Base-by-base conservation (phyloP, 768 basidiomycete species). In the Fistulinella prunicolor region DNA sequence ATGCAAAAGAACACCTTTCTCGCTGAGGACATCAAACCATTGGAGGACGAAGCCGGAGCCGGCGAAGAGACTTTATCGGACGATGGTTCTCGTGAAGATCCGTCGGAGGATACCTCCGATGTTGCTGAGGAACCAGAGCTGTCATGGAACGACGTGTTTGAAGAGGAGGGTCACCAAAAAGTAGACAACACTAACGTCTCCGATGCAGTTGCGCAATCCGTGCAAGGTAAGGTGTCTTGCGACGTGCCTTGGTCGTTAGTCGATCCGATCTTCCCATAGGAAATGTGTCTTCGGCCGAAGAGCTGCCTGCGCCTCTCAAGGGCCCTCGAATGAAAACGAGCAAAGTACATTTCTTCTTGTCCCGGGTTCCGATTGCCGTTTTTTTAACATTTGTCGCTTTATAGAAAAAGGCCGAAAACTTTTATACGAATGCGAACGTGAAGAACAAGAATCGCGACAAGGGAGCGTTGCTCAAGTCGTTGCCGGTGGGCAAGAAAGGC, bases 251-350 rank as follows among this genome's bases (percentile, higher is more conserved):
- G n/a, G 12, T 30, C 17, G 17, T 38, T 19, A 34, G 29, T 50
- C 10, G 20, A 49, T 44, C 57, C 53, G n/a, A 61, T 39, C 12
- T 23, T 40, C 51, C 22, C 29, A 44, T 22, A 67, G 74, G 61
- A 53, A 62, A 63, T 22, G 54, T 49, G 21, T 58, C 49, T 40
- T 50, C 66, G 1, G 71, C 73, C 13, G 68, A 68, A 21, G 75
- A 70, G 36, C 61, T 58, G 1, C 64, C 65, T 13, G 59, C 56
- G 8, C 58, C 59, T 24, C 45, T 62, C 14, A 91, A 90, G 66
- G 86, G 79, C 55, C 65, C 78, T 22, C 87, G 95, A 16, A 89
- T 95, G 90, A 95, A 81, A 59, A 98, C 96, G 1, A 92, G 84
- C 76, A 99, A 99, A 74, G 89, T 85, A 64, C 35, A 53, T 53